Evolutionary conservation across 805 yeast species (phyloP), one percentile per base, ranked within the genome.

Genomic region (Nakazawaea molendinolei): DNA sequence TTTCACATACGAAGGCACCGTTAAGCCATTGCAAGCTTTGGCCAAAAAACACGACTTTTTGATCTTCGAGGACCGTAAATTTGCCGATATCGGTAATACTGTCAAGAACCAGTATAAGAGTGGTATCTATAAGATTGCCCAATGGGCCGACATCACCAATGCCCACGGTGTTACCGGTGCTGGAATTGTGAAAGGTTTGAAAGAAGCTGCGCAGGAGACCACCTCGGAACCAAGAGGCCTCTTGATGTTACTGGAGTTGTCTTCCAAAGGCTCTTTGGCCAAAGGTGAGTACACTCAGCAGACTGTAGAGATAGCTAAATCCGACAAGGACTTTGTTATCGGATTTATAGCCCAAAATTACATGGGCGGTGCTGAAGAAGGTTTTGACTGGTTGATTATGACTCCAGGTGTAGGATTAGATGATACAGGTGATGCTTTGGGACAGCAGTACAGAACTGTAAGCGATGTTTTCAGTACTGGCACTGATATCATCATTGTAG

Each of bases 381-480:
- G 90, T 1, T 89, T 83, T 51, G 98, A 92, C 61, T 92, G 97
- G 96, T 61, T 92, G 27, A 76, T 89, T 40, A 80, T 92, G 92
- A 90, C 98, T 1, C 99, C 99, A 0, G 99, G 99, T 43, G 98
- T 92, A 26, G 97, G 97, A 3, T 70, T 92, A 35, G 98, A 90
- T 54, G 97, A 90, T 54, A 92, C 82, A 57, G 97, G 97, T 12
- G 99, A 92, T 56, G 76, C 80, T 1, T 69, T 92, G 43, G 99
- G 99, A 17, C 99, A 92, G 60, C 97, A 92, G 61, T 92, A 92
- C 60, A 74, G 98, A 58, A 78, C 96, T 5, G 97, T 90, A 3
- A 76, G 75, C 44, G 86, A 83, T 42, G 98, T 87, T 17, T 68
- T 90, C 9, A 53, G 73, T 10, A 75, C 82, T 1, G 97, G 97